These are phyloP conservation scores for Prototheca wickerhamii DNA, from an alignment of 163 green algal genomes.

Conservation along the genomic window DNA sequence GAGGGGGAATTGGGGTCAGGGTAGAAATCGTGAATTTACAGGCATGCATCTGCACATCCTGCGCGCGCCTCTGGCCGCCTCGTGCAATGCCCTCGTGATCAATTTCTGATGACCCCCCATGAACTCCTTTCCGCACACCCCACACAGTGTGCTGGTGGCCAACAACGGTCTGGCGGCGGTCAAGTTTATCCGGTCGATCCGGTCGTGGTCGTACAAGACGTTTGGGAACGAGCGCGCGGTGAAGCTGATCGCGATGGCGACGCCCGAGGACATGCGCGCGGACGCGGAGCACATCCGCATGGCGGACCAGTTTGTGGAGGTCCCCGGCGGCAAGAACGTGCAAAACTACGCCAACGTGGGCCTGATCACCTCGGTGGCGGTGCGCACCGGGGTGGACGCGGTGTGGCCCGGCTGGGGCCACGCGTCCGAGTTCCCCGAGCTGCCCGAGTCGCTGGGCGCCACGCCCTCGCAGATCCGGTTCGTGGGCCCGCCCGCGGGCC, in stretches of 20 bases:
- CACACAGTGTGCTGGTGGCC: slow-evolving; percentile 82
- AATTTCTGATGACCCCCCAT: not conserved
- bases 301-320: slow-evolving; percentile 96
- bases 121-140: not conserved
- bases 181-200: slow-evolving; percentile 93
- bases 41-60: not conserved
- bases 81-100: not conserved
- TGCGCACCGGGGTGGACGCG: slow-evolving; percentile 80
- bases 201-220: slow-evolving; percentile 68
- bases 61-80: no score
- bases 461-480: slow-evolving; percentile 72
- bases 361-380: slow-evolving; percentile 83
- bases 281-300: slow-evolving; percentile 91
- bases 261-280: slow-evolving; percentile 91
- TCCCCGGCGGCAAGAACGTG: slow-evolving; percentile 91
- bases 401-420: slow-evolving; percentile 98
- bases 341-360: slow-evolving; percentile 99
- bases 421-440: slow-evolving; percentile 90
- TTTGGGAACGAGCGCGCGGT: slow-evolving; percentile 66
- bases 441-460: slow-evolving; percentile 68
- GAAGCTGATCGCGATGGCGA: slow-evolving; percentile 89
- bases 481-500: slow-evolving; percentile 67
- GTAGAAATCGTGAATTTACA: not conserved
- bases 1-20: not conserved
- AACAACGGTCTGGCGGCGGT: slow-evolving; percentile 98